Evolutionary conservation across 2,329 filamentous ascomycete genomes (phyloP), one percentile per base, ranked within the genome.

Genomic region (Cytospora mali): DNA sequence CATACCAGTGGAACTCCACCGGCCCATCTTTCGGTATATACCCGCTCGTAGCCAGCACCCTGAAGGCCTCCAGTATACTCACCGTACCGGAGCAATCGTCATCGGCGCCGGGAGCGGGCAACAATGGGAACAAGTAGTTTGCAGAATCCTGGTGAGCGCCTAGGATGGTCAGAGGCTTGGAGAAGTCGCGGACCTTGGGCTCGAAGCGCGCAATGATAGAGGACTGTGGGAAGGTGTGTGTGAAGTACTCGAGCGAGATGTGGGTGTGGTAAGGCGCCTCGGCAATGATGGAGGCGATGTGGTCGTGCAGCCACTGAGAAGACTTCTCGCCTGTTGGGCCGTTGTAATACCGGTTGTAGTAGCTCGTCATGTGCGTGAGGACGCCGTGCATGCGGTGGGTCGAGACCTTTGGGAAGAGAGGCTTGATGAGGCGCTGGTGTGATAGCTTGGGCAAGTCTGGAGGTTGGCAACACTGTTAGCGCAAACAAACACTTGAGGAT

Each of bases 1-100:
- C 88, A 75, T 93, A 94, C 90, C 90, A 95, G 73, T 94, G 88
- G 73, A 92, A 92, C 74, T 92, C 89, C 58, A 92, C 75, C 0
- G 88, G 74, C 0, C 74, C 74, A 9, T 74, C 68, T 29, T 68
- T 61, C 3, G 74, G 75, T 21, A 70, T 66, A 56, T 67, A 76
- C 0, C 74, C 74, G 28, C 68, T 80, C 58, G 82, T 75, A 14
- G 85, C 83, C 67, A 92, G 78, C 58, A 89, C 85, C 31, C 88
- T 82, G 66, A 92, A 80, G 1, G 88, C 86, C 73, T 92, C 89
- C 11, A 92, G 81, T 64, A 91, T 92, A 10, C 88, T 91, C 42
- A 91, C 88, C 0, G 88, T 89, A 51, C 87, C 88, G 64, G 86
- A 88, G 55, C 88, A 87, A 70, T 92, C 89, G 66, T 92, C 89